Evolutionary conservation across 179 eudicot species (phyloP), one percentile per base, ranked within the genome.

Genomic region (Actinidia polygama): DNA sequence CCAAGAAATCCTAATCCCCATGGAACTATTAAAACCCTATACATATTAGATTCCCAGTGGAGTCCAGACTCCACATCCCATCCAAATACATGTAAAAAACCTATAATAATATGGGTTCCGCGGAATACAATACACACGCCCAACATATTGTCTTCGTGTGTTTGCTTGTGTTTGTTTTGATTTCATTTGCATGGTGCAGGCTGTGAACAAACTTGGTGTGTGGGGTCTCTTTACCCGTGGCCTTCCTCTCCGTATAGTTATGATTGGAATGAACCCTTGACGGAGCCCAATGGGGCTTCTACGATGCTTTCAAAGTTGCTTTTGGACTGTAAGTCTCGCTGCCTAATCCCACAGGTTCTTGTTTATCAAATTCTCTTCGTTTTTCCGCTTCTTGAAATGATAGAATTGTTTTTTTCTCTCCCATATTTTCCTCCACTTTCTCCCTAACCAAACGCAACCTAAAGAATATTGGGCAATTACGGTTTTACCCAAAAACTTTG

Each of bases 251-350:
- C 94, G 99, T 78, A 92, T 95, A 21, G 85, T 95, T 84, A 94
- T 93, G 95, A 88, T 95, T 46, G 98, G 99, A 79, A n/a, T n/a
- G n/a, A n/a, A 90, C 98, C 36, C 99, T 95, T 49, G 93, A 97
- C 19, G 94, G 94, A 78, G 92, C 92, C 47, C 99, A 95, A 73
- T 95, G 98, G 99, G 90, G 86, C 16, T 92, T 95, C 44, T 95
- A 94, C 80, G 98, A 94, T 83, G 88, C 95, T 51, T 93, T 92
- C 90, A 96, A 96, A 90, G 97, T 96, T 5, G 90, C 83, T 44
- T 93, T 92, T 78, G 99, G 99, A 81, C 87, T 95, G 99, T 95
- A 92, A 91, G 95, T 90, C 83, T 59, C 71, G 15, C 24, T 78
- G 57, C 46, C 70, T 24, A 12, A 8, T 67, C 57, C 8, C 51